Base-by-base conservation (phyloP, 108 stramenopile species). In the Pseudonitzschia multiseries region DNA sequence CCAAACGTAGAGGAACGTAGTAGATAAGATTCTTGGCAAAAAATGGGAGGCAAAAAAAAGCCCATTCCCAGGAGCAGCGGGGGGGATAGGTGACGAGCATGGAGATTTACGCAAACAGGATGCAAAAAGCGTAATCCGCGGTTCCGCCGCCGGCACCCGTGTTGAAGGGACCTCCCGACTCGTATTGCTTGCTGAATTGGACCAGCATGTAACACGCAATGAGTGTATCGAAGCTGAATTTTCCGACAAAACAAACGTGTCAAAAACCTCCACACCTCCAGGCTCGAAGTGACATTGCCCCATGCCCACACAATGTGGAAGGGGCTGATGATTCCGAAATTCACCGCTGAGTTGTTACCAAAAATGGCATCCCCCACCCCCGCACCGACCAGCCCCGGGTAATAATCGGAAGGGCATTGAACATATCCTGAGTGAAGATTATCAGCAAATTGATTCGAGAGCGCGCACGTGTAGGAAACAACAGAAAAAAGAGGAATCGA, bases 311-410 rank as follows among this genome's bases (percentile, higher is more conserved):
- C 24, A 1, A 89, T 63, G 71, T 87, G 86, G 74, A 69, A 77
- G 52, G 78, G 69, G 29, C 76, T 67, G 70, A 95, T 29, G 48
- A 95, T 69, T 12, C 79, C 78, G 73, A 95, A 90, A 78, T 95
- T 95, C 26, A 68, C n/a, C 86, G 18, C 76, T 81, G 50, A 89
- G 71, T n/a, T 17, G 93, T 95, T 51, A 83, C 33, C 17, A 86
- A 22, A n/a, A 28, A 89, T 32, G 43, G 91, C 82, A 17, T 80
- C 81, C 10, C 87, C 88, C 65, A 95, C n/a, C n/a, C n/a, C n/a
- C n/a, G n/a, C n/a, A n/a, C n/a, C n/a, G n/a, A 89, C 93, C 93
- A 95, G 70, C 80, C 85, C 67, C 76, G 81, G n/a, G 91, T 95
- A 40, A 95, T 74, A 17, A 95, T 69, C n/a, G 93, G 93, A 42